Evolutionary conservation across 225 moss, liverwort and hornwort species (phyloP), one percentile per base, ranked within the genome.

Genomic region (Straminergon stramineum): DNA sequence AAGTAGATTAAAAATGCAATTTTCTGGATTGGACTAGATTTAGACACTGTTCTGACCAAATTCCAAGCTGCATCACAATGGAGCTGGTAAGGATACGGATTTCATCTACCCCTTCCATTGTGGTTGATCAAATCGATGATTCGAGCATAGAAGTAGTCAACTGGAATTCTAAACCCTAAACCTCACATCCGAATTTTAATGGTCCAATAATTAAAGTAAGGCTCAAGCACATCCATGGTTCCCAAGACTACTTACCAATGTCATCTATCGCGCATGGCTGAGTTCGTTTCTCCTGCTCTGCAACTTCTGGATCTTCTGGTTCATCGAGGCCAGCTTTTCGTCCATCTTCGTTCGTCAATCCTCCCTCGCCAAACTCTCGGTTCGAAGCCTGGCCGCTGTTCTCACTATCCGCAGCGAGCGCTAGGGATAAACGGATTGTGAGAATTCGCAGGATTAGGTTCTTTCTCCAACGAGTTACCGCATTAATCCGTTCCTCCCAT

Each of bases 261-360:
- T 95, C 95, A 90, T 95, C 97, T 84, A 95, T 41, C 76, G 88
- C 88, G 71, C 91, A 92, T 43, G 77, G 91, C 48, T 94, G 95
- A 84, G 91, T 89, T 89, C 82, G 53, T 86, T 89, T 83, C 64
- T 85, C 90, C 85, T 89, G 89, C 80, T 90, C 89, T 60, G 87
- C 90, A 32, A 87, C 73, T 57, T 93, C 90, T 58, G 93, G 90
- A 60, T 93, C 94, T 55, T 94, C 93, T 43, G 92, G n/a, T 62
- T 95, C 95, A 89, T 96, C 92, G 26, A 93, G 93, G 85, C 88
- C 92, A 66, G 89, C 83, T 69, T 86, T 90, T 87, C 83, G 91
- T 89, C 91, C 90, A 91, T 88, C 88, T 51, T 88, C 79, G 70
- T 91, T 77, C 5, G 84, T 87, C 81, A 87, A 67, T 67, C 89